Percentiles rank a stretch among this genome's conserved stretches.
phyloP scores from a whole-genome alignment of 768 basidiomycete genomes.

The Serendipita sp. region DNA sequence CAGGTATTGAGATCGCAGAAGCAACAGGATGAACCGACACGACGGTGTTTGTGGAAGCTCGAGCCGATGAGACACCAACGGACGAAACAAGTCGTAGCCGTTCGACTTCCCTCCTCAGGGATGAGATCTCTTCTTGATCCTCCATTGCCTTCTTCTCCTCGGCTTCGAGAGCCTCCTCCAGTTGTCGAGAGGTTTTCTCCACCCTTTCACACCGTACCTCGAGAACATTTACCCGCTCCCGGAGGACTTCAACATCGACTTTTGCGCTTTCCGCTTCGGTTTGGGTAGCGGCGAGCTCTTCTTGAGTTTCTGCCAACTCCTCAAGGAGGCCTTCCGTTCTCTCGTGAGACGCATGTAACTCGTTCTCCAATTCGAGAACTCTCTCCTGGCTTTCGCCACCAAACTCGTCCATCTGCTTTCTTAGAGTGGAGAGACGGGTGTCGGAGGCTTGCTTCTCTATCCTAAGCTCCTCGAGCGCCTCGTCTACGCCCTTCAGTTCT shows the following conservation, averaged over 20 bases:
- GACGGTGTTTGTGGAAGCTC: constrained; percentile 17
- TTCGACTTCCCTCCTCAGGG: constrained; percentile 45
- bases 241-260: not conserved
- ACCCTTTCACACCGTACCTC: constrained; percentile 27
- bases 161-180: constrained; percentile 63
- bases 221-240: constrained; percentile 37
- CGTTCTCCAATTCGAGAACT: constrained; percentile 17
- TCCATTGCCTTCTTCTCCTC: constrained; percentile 53
- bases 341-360: constrained; percentile 15
- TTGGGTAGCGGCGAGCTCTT: constrained; percentile 35
- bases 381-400: constrained; percentile 15
- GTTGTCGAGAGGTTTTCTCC: constrained; percentile 41
- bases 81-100: constrained; percentile 16
- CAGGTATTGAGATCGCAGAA: constrained; percentile 20
- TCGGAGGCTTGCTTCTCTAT: constrained; percentile 28
- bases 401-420: constrained; percentile 14
- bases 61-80: constrained; percentile 12
- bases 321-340: constrained; percentile 29
- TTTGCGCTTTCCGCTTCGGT: not conserved
- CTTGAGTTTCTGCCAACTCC: constrained; percentile 45
- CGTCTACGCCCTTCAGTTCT: constrained; percentile 37
- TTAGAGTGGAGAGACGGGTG: constrained; percentile 17
- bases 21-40: not conserved
- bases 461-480: constrained; percentile 26
- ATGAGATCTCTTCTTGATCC: constrained; percentile 24